Conservation (phyloP, 352 stramenopile genomes). For the Discostella stelligera region DNA sequence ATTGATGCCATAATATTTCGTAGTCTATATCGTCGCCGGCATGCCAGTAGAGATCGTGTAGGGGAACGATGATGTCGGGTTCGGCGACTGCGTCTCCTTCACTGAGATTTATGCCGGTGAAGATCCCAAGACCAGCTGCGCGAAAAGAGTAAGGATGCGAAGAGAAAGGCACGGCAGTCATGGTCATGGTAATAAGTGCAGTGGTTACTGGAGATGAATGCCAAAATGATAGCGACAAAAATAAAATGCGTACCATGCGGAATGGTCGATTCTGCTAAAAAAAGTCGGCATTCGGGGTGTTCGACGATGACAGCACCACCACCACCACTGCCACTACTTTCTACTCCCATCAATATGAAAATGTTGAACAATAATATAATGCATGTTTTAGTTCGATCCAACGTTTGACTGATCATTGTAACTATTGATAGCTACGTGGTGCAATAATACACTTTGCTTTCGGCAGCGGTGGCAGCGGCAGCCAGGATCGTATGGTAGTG, state of each 20-base stretch:
- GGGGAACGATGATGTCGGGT: constrained; percentile 69
- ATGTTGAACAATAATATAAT: too few relatives aligned
- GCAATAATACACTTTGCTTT: too few relatives aligned
- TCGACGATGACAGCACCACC: constrained; percentile 7
- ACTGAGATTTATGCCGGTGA: constrained; percentile 54
- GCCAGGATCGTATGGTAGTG: too few relatives aligned
- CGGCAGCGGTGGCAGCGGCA: too few relatives aligned
- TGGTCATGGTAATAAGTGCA: too few relatives aligned
- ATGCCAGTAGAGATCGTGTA: constrained; percentile 61
- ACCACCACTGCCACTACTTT: background rate
- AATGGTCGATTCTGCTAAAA: constrained; percentile 53
- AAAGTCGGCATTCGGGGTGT: constrained; percentile 45
- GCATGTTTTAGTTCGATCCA: too few relatives aligned
- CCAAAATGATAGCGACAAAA: background rate
- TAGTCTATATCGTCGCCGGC: constrained; percentile 35
- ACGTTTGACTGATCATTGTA: too few relatives aligned
- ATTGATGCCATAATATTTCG: constrained; percentile 67
- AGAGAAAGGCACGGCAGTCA: background rate
- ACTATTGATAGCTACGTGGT: too few relatives aligned
- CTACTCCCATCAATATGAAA: too few relatives aligned
- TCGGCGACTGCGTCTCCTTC: constrained; percentile 38
- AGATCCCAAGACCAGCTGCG: constrained; percentile 65
- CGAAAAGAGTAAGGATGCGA: background rate
- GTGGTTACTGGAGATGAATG: background rate
- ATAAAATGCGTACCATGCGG: constrained; percentile 39